Evolutionary conservation across 805 yeast species (phyloP), one percentile per base, ranked within the genome.

Genomic region (Kuraishia borneana): DNA sequence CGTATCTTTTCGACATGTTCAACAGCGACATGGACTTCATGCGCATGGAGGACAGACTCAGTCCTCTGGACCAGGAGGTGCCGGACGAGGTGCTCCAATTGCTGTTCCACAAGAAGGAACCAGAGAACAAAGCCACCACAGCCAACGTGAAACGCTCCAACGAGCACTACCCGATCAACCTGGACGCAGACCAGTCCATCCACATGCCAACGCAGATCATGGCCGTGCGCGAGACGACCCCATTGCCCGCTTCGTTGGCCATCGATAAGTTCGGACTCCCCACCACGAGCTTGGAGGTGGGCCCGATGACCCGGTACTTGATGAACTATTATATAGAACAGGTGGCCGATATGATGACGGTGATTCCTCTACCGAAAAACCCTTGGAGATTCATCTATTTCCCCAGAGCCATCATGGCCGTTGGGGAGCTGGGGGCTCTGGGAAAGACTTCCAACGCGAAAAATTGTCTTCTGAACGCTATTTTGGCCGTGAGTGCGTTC

Each of bases 341-440:
- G 42, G 92, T 85, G 1, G 89, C 89, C 0, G 92, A 83, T 50
- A 70, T 50, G 58, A 72, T 72, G 78, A 73, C 78, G 1, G 80
- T 73, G 18, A 68, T 73, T 28, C 78, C 78, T 1, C 53, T 73
- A 18, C 73, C 82, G 0, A 81, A 78, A 40, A 85, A 83, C 49
- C 94, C 95, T 1, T 85, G 95, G 95, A 80, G 79, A 45, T 75
- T 80, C 2, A 73, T 83, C n/a, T 84, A 83, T 53, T 75, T 84
- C 39, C 94, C 95, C 1, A 56, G 92, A 33, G 95, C 94, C 1
- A 55, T 82, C 21, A 65, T 72, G 62, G 94, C 94, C 0, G 62
- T 85, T 18, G 95, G 95, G 3, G 95, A 85, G 48, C 56, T 83
- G 18, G 70, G 77, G 19, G 76, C 87, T 2, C 52, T 77, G 27